phyloP scores from a whole-genome alignment of 2,329 filamentous ascomycete genomes.

The Sclerotinia spermophila region DNA sequence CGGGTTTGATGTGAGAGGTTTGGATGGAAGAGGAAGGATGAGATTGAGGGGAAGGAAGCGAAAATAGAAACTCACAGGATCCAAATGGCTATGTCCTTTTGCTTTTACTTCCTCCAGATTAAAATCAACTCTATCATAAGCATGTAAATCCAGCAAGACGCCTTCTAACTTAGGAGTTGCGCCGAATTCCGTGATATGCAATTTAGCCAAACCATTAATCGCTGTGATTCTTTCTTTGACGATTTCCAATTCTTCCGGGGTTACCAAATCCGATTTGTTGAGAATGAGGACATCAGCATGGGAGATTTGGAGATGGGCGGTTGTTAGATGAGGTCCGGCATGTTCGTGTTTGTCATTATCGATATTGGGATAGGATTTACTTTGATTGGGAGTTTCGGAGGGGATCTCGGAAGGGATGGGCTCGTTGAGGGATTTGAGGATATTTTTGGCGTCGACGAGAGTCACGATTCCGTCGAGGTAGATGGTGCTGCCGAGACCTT shows the following conservation, averaged over 20 bases:
- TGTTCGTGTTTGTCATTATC: slow-evolving; percentile 37
- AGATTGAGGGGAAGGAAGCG: neutral
- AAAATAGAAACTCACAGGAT: slow-evolving; percentile 58
- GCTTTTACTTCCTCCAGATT: slow-evolving; percentile 64
- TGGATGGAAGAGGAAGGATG: neutral
- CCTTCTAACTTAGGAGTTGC: slow-evolving; percentile 79
- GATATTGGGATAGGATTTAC: slow-evolving; percentile 38
- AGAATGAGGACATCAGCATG: slow-evolving; percentile 93
- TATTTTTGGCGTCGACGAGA: slow-evolving; percentile 91
- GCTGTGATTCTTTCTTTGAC: slow-evolving; percentile 70
- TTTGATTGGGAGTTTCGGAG: slow-evolving; percentile 38
- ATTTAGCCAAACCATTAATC: slow-evolving; percentile 85
- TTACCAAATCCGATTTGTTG: slow-evolving; percentile 89
- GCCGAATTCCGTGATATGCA: slow-evolving; percentile 78
- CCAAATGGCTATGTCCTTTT: slow-evolving; percentile 86
- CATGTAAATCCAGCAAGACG: slow-evolving; percentile 82
- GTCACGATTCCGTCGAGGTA: slow-evolving; percentile 97
- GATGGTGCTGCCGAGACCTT: slow-evolving; percentile 89
- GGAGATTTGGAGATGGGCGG: slow-evolving; percentile 92
- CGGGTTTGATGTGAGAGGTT: neutral
- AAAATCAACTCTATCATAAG: slow-evolving; percentile 81
- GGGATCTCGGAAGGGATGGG: slow-evolving; percentile 51
- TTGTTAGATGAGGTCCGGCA: slow-evolving; percentile 72
- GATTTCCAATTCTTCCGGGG: slow-evolving; percentile 59
- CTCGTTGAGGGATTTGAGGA: slow-evolving; percentile 77